Evolutionary conservation across 2,329 filamentous ascomycete species (phyloP).

Genomic region (Colletotrichum spinosum): DNA sequence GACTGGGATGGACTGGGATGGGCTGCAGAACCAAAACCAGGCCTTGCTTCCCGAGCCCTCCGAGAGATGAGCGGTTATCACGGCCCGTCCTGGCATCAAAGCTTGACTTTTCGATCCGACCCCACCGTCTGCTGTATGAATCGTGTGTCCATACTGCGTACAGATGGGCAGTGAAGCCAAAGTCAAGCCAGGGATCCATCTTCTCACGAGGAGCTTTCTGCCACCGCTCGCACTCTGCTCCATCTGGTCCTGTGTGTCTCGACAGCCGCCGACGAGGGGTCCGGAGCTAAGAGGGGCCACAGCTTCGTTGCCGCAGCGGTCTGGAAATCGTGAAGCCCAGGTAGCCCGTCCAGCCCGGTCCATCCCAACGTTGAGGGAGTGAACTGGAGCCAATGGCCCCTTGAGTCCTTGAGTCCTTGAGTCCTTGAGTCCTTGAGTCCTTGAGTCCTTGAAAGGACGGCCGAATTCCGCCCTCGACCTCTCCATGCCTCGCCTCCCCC

Average conservation of each 20-base stretch:
- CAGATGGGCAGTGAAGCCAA: too few species aligned
- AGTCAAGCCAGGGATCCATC: neutral
- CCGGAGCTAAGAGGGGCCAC: too few species aligned
- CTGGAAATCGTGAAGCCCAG: too few species aligned
- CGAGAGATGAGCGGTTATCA: constrained; percentile 25
- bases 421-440: neutral
- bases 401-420: neutral
- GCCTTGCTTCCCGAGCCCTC: constrained; percentile 26
- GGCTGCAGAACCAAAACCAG: neutral
- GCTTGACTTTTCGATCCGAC: constrained; percentile 29
- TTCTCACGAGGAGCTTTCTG: neutral
- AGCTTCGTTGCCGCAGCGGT: too few species aligned
- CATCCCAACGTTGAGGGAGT: too few species aligned
- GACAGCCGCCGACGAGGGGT: constrained; percentile 7
- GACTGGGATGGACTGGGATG: constrained; percentile 2
- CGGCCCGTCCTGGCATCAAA: constrained; percentile 33
- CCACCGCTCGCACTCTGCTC: constrained; percentile 1
- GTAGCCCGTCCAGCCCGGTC: too few species aligned
- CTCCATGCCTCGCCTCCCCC: neutral
- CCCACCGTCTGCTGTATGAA: constrained; percentile 4
- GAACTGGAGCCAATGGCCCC: neutral
- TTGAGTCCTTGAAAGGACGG: neutral
- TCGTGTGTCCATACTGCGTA: neutral
- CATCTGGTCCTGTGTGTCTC: constrained; percentile 1
- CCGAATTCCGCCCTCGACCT: constrained; percentile 29